Evolutionary conservation across 164 flowering plant species (phyloP).

Genomic region (Magnolia officinalis): DNA sequence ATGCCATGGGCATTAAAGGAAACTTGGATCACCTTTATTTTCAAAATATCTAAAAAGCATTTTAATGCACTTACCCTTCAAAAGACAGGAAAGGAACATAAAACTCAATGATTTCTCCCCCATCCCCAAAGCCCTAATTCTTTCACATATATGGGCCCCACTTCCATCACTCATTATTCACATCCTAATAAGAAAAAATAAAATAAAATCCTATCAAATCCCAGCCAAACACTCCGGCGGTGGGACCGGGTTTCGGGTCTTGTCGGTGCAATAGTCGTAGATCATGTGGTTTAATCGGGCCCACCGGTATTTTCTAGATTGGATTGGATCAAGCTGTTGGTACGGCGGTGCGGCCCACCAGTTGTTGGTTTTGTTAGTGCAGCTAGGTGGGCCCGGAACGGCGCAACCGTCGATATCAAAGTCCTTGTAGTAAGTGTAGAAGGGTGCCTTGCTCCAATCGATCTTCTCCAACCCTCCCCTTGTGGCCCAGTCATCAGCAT

Average conservation of each 20-base stretch:
- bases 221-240: slow-evolving; percentile 22
- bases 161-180: neutral
- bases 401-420: slow-evolving; percentile 20
- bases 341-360: slow-evolving; percentile 18
- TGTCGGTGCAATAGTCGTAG: slow-evolving; percentile 26
- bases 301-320: slow-evolving; percentile 20
- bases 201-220: neutral
- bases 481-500: slow-evolving; percentile 23
- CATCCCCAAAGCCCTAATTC: neutral
- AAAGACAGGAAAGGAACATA: neutral
- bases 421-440: slow-evolving; percentile 18
- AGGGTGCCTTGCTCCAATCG: slow-evolving; percentile 24
- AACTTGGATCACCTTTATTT: too few species aligned
- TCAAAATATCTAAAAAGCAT: too few species aligned
- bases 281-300: slow-evolving; percentile 22
- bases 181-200: neutral
- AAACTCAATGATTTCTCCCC: neutral
- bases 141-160: neutral
- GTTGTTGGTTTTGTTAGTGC: slow-evolving; percentile 4
- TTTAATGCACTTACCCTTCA: too few species aligned
- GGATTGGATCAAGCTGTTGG: slow-evolving; percentile 11
- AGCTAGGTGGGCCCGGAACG: slow-evolving; percentile 3
- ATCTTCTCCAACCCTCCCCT: slow-evolving; percentile 26
- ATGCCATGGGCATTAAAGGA: too few species aligned
- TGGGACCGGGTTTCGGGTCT: slow-evolving; percentile 9